Evolutionary conservation across 2,329 filamentous ascomycete species (phyloP).

Genomic region (Dactylonectria macrodidyma): DNA sequence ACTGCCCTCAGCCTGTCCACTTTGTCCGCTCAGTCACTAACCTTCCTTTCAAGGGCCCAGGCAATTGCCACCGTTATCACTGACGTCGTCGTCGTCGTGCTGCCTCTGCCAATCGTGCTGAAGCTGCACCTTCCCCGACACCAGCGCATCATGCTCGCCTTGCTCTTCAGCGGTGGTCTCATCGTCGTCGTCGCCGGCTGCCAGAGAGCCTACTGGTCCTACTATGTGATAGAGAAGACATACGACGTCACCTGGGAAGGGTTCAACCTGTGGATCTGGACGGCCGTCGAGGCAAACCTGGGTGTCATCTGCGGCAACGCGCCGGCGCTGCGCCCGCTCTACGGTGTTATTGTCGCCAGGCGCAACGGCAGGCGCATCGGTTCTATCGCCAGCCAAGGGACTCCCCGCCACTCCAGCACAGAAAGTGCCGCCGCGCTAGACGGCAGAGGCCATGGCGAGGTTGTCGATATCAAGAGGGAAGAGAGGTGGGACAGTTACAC

Average conservation of each 20-base stretch:
- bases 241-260: slow-evolving; percentile 59
- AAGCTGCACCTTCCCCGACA: slow-evolving; percentile 48
- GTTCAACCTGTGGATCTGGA: slow-evolving; percentile 58
- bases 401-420: too few relatives aligned
- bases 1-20: too few relatives aligned
- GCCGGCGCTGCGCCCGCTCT: slow-evolving; percentile 50
- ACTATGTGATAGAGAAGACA: slow-evolving; percentile 51
- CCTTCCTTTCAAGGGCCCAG: slow-evolving; percentile 42
- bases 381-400: too few relatives aligned
- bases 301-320: slow-evolving; percentile 58
- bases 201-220: slow-evolving; percentile 55
- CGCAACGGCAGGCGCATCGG: too few relatives aligned
- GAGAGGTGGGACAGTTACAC: too few relatives aligned
- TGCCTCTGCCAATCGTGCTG: slow-evolving; percentile 54
- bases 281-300: slow-evolving; percentile 57
- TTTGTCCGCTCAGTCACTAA: slow-evolving; percentile 1
- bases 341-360: too few relatives aligned
- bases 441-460: too few relatives aligned
- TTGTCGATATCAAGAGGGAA: too few relatives aligned
- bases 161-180: slow-evolving; percentile 54
- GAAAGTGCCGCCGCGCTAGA: too few relatives aligned
- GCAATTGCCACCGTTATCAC: slow-evolving; percentile 50
- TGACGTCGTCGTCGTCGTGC: slow-evolving; percentile 54
- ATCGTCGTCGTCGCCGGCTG: slow-evolving; percentile 55
- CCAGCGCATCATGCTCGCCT: slow-evolving; percentile 53